Evolutionary conservation across 164 flowering plant species (phyloP).

Genomic region (Macadamia tetraphylla): DNA sequence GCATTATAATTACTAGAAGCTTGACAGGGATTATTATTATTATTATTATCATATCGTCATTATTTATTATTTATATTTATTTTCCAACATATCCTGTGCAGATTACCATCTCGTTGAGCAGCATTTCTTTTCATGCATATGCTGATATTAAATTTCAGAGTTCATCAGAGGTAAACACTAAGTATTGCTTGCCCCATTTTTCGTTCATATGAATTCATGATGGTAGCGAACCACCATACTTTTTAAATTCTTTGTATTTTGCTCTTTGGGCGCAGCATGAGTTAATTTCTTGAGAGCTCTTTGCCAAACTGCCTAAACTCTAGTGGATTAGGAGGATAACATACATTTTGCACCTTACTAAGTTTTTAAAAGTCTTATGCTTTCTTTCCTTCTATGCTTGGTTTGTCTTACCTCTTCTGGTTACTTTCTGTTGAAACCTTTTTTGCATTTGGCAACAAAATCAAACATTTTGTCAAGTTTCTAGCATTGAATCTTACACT

Average conservation of each 20-base stretch:
- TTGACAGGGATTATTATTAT: no score
- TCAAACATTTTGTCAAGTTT: not conserved
- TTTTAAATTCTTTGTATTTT: not conserved
- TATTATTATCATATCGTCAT: no score
- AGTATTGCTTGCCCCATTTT: slow-evolving; percentile 9
- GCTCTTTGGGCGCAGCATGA: no score
- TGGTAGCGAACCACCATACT: not conserved
- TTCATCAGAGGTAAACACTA: slow-evolving; percentile 61
- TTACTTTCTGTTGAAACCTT: not conserved
- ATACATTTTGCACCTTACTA: not conserved
- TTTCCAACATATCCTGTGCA: slow-evolving; percentile 29
- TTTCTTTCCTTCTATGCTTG: not conserved
- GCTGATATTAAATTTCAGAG: slow-evolving; percentile 66
- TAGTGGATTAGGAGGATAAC: not conserved
- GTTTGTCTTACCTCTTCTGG: not conserved
- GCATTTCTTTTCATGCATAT: slow-evolving; percentile 69
- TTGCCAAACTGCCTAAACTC: not conserved
- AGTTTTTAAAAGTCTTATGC: not conserved
- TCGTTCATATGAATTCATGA: not conserved
- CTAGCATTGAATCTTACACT: not conserved
- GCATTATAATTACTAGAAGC: no score
- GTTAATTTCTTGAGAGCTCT: not conserved
- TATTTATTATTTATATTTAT: not conserved
- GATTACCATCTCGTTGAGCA: slow-evolving; percentile 77
- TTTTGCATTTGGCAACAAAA: not conserved